Evolutionary conservation across 179 eudicot species (phyloP).

Genomic region (Carnegiea gigantea): DNA sequence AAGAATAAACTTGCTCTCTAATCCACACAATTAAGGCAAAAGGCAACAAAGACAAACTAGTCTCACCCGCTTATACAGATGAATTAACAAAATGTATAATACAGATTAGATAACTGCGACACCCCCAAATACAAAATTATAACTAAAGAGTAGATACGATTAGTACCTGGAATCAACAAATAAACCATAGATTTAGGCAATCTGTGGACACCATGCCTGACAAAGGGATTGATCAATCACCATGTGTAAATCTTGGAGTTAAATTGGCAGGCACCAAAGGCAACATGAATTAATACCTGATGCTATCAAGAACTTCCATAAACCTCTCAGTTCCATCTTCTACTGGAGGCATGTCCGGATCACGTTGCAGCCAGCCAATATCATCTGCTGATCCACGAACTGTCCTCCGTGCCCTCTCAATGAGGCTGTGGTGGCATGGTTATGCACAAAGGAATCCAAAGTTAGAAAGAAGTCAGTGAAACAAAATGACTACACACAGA

Average conservation of each 20-base stretch:
- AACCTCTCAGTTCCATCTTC: slow-evolving; percentile 94
- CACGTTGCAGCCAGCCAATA: slow-evolving; percentile 94
- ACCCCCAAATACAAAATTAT: background rate
- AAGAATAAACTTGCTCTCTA: background rate
- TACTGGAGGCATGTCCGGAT: slow-evolving; percentile 81
- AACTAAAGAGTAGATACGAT: background rate
- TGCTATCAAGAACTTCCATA: slow-evolving; percentile 78
- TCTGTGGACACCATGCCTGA: slow-evolving; percentile 95
- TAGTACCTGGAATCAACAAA: slow-evolving; percentile 89
- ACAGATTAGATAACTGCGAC: background rate
- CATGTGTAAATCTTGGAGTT: slow-evolving; percentile 4
- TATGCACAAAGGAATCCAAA: slow-evolving; percentile 1
- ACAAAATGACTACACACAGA: background rate
- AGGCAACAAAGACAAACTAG: background rate
- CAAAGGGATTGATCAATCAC: slow-evolving; percentile 22
- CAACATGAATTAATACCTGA: slow-evolving; percentile 48
- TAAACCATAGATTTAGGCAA: slow-evolving; percentile 83
- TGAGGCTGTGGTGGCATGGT: slow-evolving; percentile 49
- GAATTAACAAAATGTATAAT: background rate
- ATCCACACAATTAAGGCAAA: background rate
- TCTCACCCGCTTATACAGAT: background rate
- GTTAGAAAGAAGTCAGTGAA: slow-evolving; percentile 19
- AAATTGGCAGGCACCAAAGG: slow-evolving; percentile 4
- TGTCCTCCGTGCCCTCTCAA: slow-evolving; percentile 75
- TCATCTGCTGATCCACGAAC: slow-evolving; percentile 97